Percentiles rank a stretch among this genome's conserved stretches.
Evolutionary conservation across 2,329 filamentous ascomycete genomes (phyloP).

Genomic region (Alternaria sp.): DNA sequence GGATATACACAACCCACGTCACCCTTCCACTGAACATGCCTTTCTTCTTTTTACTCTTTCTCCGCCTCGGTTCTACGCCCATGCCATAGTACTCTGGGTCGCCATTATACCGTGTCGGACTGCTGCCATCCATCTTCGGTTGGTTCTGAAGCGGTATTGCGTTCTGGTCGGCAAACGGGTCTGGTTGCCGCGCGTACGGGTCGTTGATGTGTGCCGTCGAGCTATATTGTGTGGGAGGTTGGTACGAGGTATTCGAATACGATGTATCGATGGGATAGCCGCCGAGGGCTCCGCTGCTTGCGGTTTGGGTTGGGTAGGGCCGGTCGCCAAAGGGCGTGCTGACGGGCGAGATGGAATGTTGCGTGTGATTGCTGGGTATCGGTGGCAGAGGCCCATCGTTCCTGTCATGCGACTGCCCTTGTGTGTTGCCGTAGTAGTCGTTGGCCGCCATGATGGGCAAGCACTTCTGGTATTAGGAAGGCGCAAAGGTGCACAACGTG

Average conservation of each 20-base stretch:
- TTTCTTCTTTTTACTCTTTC: slow-evolving; percentile 49
- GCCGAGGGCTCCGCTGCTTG: slow-evolving; percentile 57
- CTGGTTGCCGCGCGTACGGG: slow-evolving; percentile 54
- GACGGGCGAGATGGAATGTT: slow-evolving; percentile 44
- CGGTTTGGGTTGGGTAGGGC: slow-evolving; percentile 51
- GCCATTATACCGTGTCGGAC: slow-evolving; percentile 45
- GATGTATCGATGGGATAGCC: slow-evolving; percentile 59
- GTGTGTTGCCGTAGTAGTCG: slow-evolving; percentile 65
- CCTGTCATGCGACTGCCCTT: slow-evolving; percentile 27
- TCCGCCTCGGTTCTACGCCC: slow-evolving; percentile 16
- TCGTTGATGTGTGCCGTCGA: slow-evolving; percentile 41
- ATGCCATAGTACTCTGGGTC: slow-evolving; percentile 49
- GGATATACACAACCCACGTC: slow-evolving; percentile 82
- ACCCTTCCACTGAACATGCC: slow-evolving; percentile 64
- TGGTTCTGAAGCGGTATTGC: slow-evolving; percentile 56
- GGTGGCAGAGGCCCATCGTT: slow-evolving; percentile 48
- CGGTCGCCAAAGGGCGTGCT: slow-evolving; percentile 43
- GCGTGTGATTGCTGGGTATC: slow-evolving; percentile 31
- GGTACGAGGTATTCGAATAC: slow-evolving; percentile 58
- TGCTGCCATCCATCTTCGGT: slow-evolving; percentile 47
- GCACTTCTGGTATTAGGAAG: neutral
- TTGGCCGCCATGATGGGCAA: slow-evolving; percentile 52
- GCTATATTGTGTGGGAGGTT: slow-evolving; percentile 30
- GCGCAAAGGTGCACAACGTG: neutral
- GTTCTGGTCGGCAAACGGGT: slow-evolving; percentile 57